Evolutionary conservation across 2,329 filamentous ascomycete genomes (phyloP).

Genomic region (Shiraia bambusicola): DNA sequence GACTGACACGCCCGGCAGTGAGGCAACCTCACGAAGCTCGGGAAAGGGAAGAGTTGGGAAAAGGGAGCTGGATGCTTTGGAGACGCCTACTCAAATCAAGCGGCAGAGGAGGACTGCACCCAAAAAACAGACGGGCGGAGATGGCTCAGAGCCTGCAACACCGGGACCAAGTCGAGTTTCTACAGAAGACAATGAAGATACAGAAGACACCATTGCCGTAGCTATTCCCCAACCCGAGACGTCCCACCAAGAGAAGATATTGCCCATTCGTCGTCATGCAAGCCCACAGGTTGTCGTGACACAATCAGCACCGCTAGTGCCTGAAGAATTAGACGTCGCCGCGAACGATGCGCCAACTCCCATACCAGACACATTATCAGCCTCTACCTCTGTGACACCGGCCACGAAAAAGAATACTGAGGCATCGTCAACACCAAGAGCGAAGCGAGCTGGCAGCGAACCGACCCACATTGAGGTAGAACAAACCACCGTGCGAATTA

Average conservation of each 20-base stretch:
- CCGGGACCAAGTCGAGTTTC: slow-evolving; percentile 11
- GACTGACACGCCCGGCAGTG: slow-evolving; percentile 27
- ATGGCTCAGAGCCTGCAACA: slow-evolving; percentile 4
- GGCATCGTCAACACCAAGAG: slow-evolving; percentile 30
- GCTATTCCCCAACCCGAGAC: slow-evolving; percentile 6
- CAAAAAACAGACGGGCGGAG: slow-evolving; percentile 15
- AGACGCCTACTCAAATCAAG: slow-evolving; percentile 33
- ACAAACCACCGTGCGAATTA: slow-evolving; percentile 3
- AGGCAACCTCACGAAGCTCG: slow-evolving; percentile 30
- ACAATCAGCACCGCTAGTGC: slow-evolving; percentile 13
- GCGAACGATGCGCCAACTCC: slow-evolving; percentile 15
- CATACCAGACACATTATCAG: slow-evolving; percentile 18
- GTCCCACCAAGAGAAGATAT: slow-evolving; percentile 12
- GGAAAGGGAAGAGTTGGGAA: slow-evolving; percentile 27
- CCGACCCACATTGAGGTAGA: slow-evolving; percentile 9
- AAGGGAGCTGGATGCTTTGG: slow-evolving; percentile 31
- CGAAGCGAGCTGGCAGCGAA: slow-evolving; percentile 11
- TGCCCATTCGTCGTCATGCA: slow-evolving; percentile 23
- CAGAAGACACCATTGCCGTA: slow-evolving; percentile 13
- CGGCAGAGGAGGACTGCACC: slow-evolving; percentile 27
- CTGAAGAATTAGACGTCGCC: slow-evolving; percentile 8
- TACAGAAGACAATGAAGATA: slow-evolving; percentile 11
- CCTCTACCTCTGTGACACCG: slow-evolving; percentile 28
- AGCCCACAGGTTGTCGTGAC: slow-evolving; percentile 27
- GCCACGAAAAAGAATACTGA: slow-evolving; percentile 21